Evolutionary conservation across 1,284 basidiomycete genomes (phyloP), one percentile per base, ranked within the genome.

Genomic region (Ceraceosorus guamensis): DNA sequence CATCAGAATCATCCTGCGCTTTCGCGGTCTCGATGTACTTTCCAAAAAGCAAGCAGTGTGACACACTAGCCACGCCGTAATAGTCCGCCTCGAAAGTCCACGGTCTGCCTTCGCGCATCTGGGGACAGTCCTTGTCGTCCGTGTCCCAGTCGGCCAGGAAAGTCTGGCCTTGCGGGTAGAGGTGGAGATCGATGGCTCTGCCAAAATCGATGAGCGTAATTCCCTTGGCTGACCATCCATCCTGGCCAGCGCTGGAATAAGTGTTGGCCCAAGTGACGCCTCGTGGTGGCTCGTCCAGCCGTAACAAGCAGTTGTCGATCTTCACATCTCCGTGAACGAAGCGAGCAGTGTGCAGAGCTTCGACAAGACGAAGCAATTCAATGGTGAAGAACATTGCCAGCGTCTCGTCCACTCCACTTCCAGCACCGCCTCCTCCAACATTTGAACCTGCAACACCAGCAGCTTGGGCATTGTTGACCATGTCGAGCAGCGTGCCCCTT

Each of bases 261-360:
- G 81, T 78, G 53, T 83, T 79, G 2, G 84, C 82, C 87, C 93
- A 92, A 0, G 81, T 77, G 14, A 57, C 60, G 2, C 84, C 85
- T 14, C 84, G 85, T 0, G 87, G 85, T 6, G 67, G 61, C 51
- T 89, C 86, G 10, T 91, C 88, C 32, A 98, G 81, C 4, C 95
- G 85, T 6, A 98, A 80, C 11, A 99, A 82, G 75, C 92, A 96
- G 78, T 99, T 99, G 80, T 99, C 95, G 74, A 97, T 96, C 81
- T 99, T 99, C 67, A 99, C 82, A 79, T 99, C 95, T 45, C 95
- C 93, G 70, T 99, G 95, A 65, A 99, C 87, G 78, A 97, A 87
- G 14, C 88, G 87, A 0, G 81, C 80, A 7, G 76, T 61, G 76
- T 98, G 95, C 76, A 97, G 82, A 24, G 82, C 85, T 71, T 95